phyloP scores from a whole-genome alignment of 169 alveolate genomes.

The Eimeria mitis region DNA sequence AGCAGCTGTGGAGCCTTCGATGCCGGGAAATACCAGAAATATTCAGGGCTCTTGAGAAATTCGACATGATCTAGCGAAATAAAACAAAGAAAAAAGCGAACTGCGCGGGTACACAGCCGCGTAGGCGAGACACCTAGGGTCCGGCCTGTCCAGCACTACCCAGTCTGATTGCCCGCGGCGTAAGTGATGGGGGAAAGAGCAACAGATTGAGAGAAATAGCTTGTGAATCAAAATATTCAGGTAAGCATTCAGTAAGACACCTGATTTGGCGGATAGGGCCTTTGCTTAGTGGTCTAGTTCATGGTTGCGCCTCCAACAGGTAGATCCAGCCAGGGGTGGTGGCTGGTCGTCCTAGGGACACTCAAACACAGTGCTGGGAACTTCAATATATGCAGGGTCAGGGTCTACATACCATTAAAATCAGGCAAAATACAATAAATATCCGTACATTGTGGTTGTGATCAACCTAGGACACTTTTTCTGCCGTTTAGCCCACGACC shows the following conservation, averaged over 20 bases:
- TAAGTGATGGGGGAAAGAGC: neutral
- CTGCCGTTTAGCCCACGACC: neutral
- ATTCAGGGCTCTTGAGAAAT: neutral
- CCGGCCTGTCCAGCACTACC: slow-evolving; percentile 56
- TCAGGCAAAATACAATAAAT: neutral
- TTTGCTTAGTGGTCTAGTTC: neutral
- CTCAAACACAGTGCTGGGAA: neutral
- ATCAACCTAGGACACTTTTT: neutral
- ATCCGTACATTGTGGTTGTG: neutral
- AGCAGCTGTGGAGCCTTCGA: neutral
- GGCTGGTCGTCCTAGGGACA: slow-evolving; percentile 41
- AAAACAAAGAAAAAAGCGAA: neutral
- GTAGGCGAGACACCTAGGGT: slow-evolving; percentile 22
- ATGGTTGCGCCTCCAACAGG: slow-evolving; percentile 29
- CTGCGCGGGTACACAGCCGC: neutral
- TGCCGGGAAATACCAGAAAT: slow-evolving; percentile 10
- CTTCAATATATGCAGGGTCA: neutral
- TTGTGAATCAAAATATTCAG: neutral
- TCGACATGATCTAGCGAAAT: neutral
- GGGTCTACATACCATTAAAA: neutral
- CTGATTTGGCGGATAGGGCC: neutral
- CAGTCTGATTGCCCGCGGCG: neutral
- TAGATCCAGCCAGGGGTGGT: slow-evolving; percentile 61
- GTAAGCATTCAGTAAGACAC: neutral
- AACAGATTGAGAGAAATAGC: neutral